Base-by-base conservation (phyloP, 179 eudicot genomes). In the Camellia oleifera region DNA sequence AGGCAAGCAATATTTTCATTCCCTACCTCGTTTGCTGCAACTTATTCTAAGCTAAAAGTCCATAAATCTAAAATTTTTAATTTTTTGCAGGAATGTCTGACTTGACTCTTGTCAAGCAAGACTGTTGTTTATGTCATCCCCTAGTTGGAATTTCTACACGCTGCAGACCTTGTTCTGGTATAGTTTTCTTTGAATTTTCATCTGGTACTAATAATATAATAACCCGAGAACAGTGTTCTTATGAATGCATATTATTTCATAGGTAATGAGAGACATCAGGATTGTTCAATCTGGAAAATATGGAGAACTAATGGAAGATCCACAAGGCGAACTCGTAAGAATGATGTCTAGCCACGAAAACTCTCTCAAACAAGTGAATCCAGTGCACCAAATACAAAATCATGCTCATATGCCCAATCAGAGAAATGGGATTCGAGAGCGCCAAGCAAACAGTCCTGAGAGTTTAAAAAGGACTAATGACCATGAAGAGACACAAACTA, bases 141-240 rank as follows among this genome's bases (percentile, higher is more conserved):
- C 83, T 97, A 94, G 87, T 64, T 93, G 84, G 97, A 94, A 72
- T 90, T 88, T 63, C 82, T 94, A 77, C 89, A 89, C 78, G 90
- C 90, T 72, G 87, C 98, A 69, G 98, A 94, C 81, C 87, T 90
- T 80, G 91, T 94, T 50, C 82, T 94, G 98, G 98, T 93, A 91
- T 26, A 61, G 52, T 74, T 26, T 26, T 32, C 61, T 72, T 20
- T 61, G 52, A 48, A 48, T 48, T 48, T 48, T 48, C 52, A 48
- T 7, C 52, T 48, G 52, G 7, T 4, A 48, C 52, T 26, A 26
- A 26, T 26, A 26, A 26, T 26, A 26, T 26, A 26, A 26, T 26
- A 26, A 26, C 32, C 1, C 32, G 32, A 26, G 32, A 26, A 26
- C 32, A 26, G 1, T 26, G 32, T 26, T 26, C 32, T 48, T 48